Evolutionary conservation across 495 filamentous ascomycete genomes (phyloP).

Genomic region (Diplogelasinospora grovesii): DNA sequence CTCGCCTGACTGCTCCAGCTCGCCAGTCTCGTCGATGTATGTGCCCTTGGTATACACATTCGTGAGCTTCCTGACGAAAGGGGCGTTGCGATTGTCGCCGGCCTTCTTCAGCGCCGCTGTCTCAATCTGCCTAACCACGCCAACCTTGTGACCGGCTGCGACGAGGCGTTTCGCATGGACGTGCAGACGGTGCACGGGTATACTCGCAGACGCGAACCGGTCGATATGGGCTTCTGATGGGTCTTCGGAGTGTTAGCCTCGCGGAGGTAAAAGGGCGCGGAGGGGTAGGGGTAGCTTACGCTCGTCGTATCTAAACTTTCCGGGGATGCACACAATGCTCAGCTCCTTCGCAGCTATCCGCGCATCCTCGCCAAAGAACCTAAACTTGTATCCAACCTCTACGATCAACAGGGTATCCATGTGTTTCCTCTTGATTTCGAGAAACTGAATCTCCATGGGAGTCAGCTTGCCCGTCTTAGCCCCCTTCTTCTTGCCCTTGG

Average conservation of each 20-base stretch:
- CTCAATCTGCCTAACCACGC: slow-evolving; percentile 92
- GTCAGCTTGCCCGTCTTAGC: slow-evolving; percentile 81
- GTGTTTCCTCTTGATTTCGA: slow-evolving; percentile 89
- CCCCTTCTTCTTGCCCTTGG: slow-evolving; percentile 55
- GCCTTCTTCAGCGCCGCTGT: slow-evolving; percentile 96
- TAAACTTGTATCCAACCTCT: slow-evolving; percentile 97
- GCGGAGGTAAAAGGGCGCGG: background rate
- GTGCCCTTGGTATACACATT: slow-evolving; percentile 98
- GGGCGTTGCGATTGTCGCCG: slow-evolving; percentile 89
- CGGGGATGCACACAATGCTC: slow-evolving; percentile 93
- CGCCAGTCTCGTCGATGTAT: slow-evolving; percentile 91
- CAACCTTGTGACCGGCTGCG: slow-evolving; percentile 89
- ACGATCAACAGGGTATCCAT: slow-evolving; percentile 84
- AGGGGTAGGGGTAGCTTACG: slow-evolving; percentile 40
- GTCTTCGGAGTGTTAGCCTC: slow-evolving; percentile 36
- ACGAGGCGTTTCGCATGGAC: slow-evolving; percentile 95
- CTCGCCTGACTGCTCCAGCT: slow-evolving; percentile 52
- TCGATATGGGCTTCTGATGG: slow-evolving; percentile 89
- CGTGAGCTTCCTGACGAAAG: slow-evolving; percentile 87
- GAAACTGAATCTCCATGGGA: slow-evolving; percentile 85
- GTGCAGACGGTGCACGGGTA: slow-evolving; percentile 84
- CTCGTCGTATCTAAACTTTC: slow-evolving; percentile 91
- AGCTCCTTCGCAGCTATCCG: slow-evolving; percentile 83
- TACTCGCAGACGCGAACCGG: slow-evolving; percentile 90
- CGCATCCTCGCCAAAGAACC: slow-evolving; percentile 97